Evolutionary conservation across 2,329 filamentous ascomycete species (phyloP), one percentile per base, ranked within the genome.

Genomic region (Purpureocillium lavendulum): DNA sequence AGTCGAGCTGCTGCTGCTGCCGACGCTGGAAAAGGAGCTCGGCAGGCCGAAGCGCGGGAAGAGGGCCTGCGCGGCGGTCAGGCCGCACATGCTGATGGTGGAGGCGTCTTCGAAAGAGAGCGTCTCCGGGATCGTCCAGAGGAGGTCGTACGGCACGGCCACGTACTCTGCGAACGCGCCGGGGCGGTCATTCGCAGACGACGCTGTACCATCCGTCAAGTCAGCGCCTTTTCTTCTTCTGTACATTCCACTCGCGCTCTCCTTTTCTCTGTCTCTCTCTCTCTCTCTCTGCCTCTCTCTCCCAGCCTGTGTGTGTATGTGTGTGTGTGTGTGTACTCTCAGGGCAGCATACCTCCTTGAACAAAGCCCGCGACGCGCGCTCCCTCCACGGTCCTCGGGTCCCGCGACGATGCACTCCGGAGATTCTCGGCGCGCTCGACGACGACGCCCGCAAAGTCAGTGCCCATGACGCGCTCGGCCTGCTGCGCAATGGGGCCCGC

Each of bases 81-180:
- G 41, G 6, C 53, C 64, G 12, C 64, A 66, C 36, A 68, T 48
- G 37, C 59, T 67, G 2, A 69, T 51, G 0, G 57, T 49, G 1
- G 63, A 58, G 1, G 65, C 66, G n/a, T 56, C 49, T 33, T 67
- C 60, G 2, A 58, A 42, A 0, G 49, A 42, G 13, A 67, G 28
- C 1, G 15, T 12, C 0, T 53, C 50, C 0, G 65, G 62, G 0
- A 69, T 41, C 2, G 41, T 45, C 60, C 65, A 67, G 2, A 62
- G 48, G 1, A 70, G 51, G 30, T 67, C 64, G 30, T 50, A 55
- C 1, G 55, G 51, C 1, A 53, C 40, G 0, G 41, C 47, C 9
- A 67, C 40, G 35, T 60, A 67, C 39, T 71, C 65, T 1, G 67
- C 59, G 45, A 71, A 71, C 0, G 66, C 65, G 6, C 67, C 68